Percentiles rank a stretch among this genome's conserved stretches.
Conservation (phyloP, 495 filamentous ascomycete genomes). For the Lindgomyces ingoldianus region DNA sequence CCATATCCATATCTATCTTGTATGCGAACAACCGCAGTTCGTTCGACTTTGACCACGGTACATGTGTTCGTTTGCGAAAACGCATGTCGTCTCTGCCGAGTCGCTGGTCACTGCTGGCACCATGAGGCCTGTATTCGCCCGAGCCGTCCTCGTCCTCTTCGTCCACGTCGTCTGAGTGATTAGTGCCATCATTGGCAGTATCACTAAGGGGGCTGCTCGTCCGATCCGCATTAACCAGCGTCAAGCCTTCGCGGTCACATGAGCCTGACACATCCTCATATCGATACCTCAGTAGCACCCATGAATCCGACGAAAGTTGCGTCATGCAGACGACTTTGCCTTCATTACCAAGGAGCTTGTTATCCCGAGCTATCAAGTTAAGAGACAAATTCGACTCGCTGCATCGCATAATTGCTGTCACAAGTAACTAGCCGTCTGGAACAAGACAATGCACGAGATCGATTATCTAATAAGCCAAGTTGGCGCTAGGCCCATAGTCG, state of each 20-base stretch:
- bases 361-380: not conserved
- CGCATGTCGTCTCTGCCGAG: not conserved
- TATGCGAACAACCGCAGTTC: constrained; percentile 9
- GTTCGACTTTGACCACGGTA: constrained; percentile 2
- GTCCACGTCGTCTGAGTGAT: not conserved
- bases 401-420: constrained; percentile 9
- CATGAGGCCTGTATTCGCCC: not conserved
- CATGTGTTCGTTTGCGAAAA: not conserved
- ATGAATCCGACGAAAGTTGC: constrained; percentile 15
- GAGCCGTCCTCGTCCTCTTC: not conserved
- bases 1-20: constrained; percentile 8
- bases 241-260: constrained; percentile 8
- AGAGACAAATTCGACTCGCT: constrained; percentile 5
- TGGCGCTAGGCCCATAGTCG: constrained; percentile 1
- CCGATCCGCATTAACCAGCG: not conserved
- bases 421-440: constrained; percentile 7
- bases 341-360: constrained; percentile 11
- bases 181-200: not conserved
- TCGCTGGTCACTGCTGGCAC: not conserved
- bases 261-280: constrained; percentile 10
- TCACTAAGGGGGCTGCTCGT: not conserved
- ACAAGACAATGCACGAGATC: constrained; percentile 15
- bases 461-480: constrained; percentile 22
- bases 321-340: constrained; percentile 17
- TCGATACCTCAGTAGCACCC: constrained; percentile 15